Evolutionary conservation across 192 early-diverging fungal genomes (phyloP), one percentile per base, ranked within the genome.

Genomic region (Coemansia sp.): DNA sequence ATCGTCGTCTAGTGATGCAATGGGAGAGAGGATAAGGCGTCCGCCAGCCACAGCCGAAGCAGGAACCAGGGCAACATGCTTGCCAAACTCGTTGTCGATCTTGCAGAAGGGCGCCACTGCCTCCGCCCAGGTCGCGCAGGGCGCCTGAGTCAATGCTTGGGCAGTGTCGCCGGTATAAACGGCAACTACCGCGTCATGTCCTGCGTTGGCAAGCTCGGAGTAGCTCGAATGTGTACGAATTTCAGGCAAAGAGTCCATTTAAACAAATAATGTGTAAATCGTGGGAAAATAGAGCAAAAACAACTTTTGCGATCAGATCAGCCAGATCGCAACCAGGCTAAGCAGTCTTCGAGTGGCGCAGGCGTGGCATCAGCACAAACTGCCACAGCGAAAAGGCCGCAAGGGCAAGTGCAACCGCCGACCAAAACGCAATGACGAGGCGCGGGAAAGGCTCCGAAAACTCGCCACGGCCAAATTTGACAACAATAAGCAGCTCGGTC

Each of bases 391-490:
- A 85, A 68, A 91, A 97, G 18, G 65, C 71, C 11, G 77, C 78
- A 12, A 97, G 60, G 3, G 79, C 30, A 3, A 69, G 62, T 6
- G 81, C 56, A 17, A 94, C 84, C 0, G 80, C 40, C 11, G 71
- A 57, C 95, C 95, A 97, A 52, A 89, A 90, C 41, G 83, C 66
- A 11, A 85, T 69, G 5, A 94, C 87, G 10, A 64, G 6, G 7
- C 60, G 62, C 10, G 95, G 95, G 11, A 85, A 84, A 5, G 92
- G 88, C 44, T 84, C 81, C 0, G 84, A 67, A 68, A 97, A 97
- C 71, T 95, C 92, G 46, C 86, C 93, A 34, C 80, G 79, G 10
- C 85, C 82, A 78, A 93, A 95, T 71, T 98, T 98, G 66, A 93
- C 75, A 42, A 86, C 80, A 60, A 98, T 94, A n/a, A 98, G 62